Evolutionary conservation across 2,329 filamentous ascomycete genomes (phyloP), one percentile per base, ranked within the genome.

Genomic region (Pseudocercospora vitis): DNA sequence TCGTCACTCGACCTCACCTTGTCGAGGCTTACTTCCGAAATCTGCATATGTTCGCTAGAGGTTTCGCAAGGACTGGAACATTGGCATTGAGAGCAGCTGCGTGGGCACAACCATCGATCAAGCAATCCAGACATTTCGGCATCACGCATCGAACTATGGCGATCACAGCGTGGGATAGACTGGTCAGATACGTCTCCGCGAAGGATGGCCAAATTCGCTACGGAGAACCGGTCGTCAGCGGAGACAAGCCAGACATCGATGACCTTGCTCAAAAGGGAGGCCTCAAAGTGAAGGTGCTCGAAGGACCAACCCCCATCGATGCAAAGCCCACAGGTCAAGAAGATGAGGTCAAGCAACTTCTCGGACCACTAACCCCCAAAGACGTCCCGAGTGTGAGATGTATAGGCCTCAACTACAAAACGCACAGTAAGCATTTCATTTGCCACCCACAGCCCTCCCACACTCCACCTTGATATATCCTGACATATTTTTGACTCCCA

Each of bases 161-260:
- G 11, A 48, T 54, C 8, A 54, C 55, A 39, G 55, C 59, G 21
- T 66, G 65, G 65, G 59, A 89, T 83, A 82, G 85, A 64, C 83
- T 91, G 32, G 76, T 91, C 61, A 84, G 87, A 49, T 91, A 90
- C 73, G 58, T 67, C 16, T 79, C 89, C 7, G 83, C 86, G 63
- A 82, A 80, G 63, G 84, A 90, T 65, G 86, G 86, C 68, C 77
- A 77, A 52, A 79, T 81, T 29, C 87, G 88, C 71, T 88, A 89
- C 60, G 88, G 87, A 62, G 86, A 91, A 72, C 86, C 87, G 56
- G 82, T 90, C 52, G 78, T 56, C 33, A 24, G 57, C 32, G 49
- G 55, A 37, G 40, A 56, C n/a, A 64, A 63, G 24, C 48, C 62
- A 14, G 66, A 69, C 51, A 69, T 70, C 56, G 66, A 66, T 44